Evolutionary conservation across 179 eudicot species (phyloP), one percentile per base, ranked within the genome.

Genomic region (Silene vulgaris): DNA sequence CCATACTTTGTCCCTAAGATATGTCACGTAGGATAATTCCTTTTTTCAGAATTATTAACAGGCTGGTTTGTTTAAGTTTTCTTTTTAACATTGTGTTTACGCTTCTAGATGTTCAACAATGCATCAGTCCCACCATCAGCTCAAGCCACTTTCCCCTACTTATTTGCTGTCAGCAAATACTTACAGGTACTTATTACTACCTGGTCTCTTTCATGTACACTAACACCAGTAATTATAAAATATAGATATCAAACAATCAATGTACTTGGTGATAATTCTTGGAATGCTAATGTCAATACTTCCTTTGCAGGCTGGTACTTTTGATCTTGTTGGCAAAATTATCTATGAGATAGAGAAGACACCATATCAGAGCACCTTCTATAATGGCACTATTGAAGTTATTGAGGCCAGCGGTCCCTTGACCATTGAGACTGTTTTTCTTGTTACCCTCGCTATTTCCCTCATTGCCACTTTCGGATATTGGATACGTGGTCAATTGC

Each of bases 381-480:
- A 83, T 84, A 93, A 93, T 80, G 92, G 97, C 56, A 91, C 98
- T 30, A 82, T 91, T 87, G 98, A 93, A 84, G 98, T 93, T 83
- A 75, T 82, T 70, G 97, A 93, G 82, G 82, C 90, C 40, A 86
- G 98, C 82, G 96, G 97, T 35, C 73, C 81, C 52, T 65, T 90
- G 66, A 92, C 94, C 77, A 82, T 90, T 43, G 98, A 90, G 85
- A 86, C 98, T 66, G 89, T 91, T 62, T 87, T 94, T 90, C 85
- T 94, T 80, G 84, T 89, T 75, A 85, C 74, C 65, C 92, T 91
- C 73, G 91, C 86, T 73, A 35, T 89, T 65, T 87, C 90, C 48
- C 89, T 94, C 81, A 74, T 94, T 79, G 85, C 81, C 79, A 85
- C 89, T 78, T 84, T 94, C 30, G 96, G 86, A 35, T 80, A 92